Evolutionary conservation across 805 yeast species (phyloP).

Genomic region (Metschnikowia peoriensis): DNA sequence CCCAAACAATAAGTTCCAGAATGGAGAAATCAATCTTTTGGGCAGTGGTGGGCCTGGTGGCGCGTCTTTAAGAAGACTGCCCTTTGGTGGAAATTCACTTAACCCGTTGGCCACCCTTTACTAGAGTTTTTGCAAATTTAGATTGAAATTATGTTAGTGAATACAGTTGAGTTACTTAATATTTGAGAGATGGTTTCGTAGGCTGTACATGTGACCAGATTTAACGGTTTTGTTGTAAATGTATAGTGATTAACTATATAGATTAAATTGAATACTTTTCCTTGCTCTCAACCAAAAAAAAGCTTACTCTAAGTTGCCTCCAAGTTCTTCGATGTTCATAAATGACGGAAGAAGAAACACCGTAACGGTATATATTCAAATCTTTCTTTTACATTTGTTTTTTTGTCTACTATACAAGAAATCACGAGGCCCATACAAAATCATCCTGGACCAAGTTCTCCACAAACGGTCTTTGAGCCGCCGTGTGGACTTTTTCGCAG

Average conservation of each 20-base stretch:
- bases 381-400: no score
- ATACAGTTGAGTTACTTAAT: background rate
- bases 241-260: no score
- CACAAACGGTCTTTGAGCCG: constrained; percentile 47
- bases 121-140: constrained; percentile 9
- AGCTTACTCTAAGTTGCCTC: no score
- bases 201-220: no score
- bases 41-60: constrained; percentile 19
- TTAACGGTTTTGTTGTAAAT: no score
- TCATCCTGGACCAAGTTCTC: constrained; percentile 49
- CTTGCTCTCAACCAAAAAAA: no score
- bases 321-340: no score
- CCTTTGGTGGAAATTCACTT: constrained; percentile 26
- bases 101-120: constrained; percentile 46
- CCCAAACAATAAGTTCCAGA: constrained; percentile 48
- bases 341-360: no score
- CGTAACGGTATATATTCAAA: no score
- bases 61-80: constrained; percentile 9
- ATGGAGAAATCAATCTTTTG: constrained; percentile 38
- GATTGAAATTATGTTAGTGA: no score
- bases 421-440: constrained; percentile 52
- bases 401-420: background rate
- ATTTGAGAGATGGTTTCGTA: background rate
- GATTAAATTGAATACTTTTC: no score
- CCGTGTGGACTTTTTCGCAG: constrained; percentile 43